These are phyloP conservation scores for Coniochaeta sp. DNA, from an alignment of 2,329 filamentous ascomycete genomes.

Conservation along the genomic window DNA sequence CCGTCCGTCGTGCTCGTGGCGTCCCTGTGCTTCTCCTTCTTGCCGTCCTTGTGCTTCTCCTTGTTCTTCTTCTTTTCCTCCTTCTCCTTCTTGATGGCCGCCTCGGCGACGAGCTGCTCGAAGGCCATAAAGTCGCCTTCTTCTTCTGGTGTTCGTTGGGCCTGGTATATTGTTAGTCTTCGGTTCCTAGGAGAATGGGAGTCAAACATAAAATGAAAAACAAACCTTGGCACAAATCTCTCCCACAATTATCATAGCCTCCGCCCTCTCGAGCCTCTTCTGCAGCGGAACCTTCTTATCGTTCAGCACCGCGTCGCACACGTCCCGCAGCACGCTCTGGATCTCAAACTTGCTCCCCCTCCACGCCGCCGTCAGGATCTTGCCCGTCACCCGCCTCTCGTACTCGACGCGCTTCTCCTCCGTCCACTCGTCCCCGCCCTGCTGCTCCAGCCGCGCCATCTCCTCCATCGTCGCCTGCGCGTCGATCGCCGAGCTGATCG, in stretches of 20 bases:
- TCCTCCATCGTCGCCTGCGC: slow-evolving; percentile 98
- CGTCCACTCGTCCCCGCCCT: slow-evolving; percentile 94
- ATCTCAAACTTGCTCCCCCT: slow-evolving; percentile 96
- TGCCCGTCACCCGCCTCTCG: slow-evolving; percentile 90
- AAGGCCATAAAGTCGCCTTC: slow-evolving; percentile 99
- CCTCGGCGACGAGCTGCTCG: slow-evolving; percentile 94
- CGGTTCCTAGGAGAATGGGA: background rate
- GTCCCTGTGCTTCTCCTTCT: slow-evolving; percentile 14
- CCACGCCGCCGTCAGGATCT: slow-evolving; percentile 97
- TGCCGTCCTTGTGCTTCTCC: slow-evolving; percentile 37
- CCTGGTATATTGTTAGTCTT: slow-evolving; percentile 42
- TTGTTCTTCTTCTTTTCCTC: slow-evolving; percentile 71
- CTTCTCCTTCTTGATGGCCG: slow-evolving; percentile 88
- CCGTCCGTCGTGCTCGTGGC: slow-evolving; percentile 21
- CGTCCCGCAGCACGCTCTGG: slow-evolving; percentile 87
- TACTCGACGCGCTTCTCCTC: slow-evolving; percentile 96
- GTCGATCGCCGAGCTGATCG: slow-evolving; percentile 91
- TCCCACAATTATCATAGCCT: slow-evolving; percentile 81
- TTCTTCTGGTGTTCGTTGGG: slow-evolving; percentile 83
- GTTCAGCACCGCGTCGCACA: slow-evolving; percentile 82
- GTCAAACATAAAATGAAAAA: slow-evolving; percentile 6
- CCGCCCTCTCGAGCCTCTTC: slow-evolving; percentile 85
- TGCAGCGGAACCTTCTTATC: slow-evolving; percentile 69
- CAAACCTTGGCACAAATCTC: slow-evolving; percentile 82
- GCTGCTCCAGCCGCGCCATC: slow-evolving; percentile 94